Base-by-base conservation (phyloP, 2,329 filamentous ascomycete species). In the Albophoma yamanashiensis region DNA sequence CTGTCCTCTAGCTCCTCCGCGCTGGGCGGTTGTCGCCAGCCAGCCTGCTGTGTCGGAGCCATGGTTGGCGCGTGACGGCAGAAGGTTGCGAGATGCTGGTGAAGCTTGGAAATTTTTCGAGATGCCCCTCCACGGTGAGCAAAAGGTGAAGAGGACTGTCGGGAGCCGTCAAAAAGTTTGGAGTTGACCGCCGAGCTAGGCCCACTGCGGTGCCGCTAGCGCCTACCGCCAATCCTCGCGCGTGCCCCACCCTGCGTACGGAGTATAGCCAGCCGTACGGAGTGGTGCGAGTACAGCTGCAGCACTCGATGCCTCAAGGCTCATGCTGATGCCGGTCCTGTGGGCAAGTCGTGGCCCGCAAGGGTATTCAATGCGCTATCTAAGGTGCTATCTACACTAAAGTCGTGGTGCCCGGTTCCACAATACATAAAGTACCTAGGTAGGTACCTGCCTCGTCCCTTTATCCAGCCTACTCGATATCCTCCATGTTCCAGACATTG, bases 1-100 rank as follows among this genome's bases (percentile, higher is more conserved):
- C 88, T 83, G 68, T 78, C 76, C 66, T 85, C 79, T 59, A 85
- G 74, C 74, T 88, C 84, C 64, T 82, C 83, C 65, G 78, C 73
- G 62, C 75, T 81, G 58, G 79, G 77, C 67, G 69, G 60, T 15
- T 66, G 68, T 58, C 67, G 70, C 73, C 73, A 74, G 65, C 62
- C 66, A 60, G 73, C 70, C 65, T 67, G 68, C 59, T 71, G 65
- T 60, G 65, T 66, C 62, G 72, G 68, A 64, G 69, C 68, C 73
- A 75, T 75, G 42, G 45, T 62, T 61, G 58, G 57, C 55, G 58
- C 55, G 55, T 40, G n/a, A 14, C 38, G 55, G 52, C 56, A 56
- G 45, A 27, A 34, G 25, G 45, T 38, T 15, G 12, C 47, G 56
- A 36, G 38, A 31, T 53, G 39, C 50, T 20, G 39, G 40, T 42